Conservation (phyloP, 352 stramenopile species). For the Phytophthora sojae region DNA sequence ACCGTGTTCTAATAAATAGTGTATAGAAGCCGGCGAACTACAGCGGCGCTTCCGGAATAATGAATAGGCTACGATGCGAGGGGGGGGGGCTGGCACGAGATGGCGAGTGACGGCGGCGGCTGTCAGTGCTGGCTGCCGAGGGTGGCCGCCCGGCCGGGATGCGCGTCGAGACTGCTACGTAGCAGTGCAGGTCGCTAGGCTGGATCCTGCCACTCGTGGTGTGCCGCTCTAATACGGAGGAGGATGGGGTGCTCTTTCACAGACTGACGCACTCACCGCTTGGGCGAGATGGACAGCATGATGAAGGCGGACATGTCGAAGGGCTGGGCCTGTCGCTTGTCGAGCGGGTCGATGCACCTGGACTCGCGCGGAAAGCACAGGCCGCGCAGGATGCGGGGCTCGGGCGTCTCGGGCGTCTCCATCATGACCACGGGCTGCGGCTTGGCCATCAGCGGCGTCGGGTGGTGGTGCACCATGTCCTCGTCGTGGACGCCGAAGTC, state of each 20-base stretch:
- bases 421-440: slow-evolving; percentile 13
- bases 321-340: slow-evolving; percentile 39
- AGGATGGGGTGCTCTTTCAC: slow-evolving; percentile 1
- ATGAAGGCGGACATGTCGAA: slow-evolving; percentile 64
- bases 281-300: slow-evolving; percentile 46
- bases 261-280: slow-evolving; percentile 20
- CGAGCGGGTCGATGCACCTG: slow-evolving; percentile 43
- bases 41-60: slow-evolving; percentile 22
- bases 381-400: slow-evolving; percentile 35
- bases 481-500: slow-evolving; percentile 23
- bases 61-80: slow-evolving; percentile 21
- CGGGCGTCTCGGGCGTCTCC: slow-evolving; percentile 40
- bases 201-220: slow-evolving; percentile 5
- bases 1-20: slow-evolving; percentile 40
- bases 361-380: slow-evolving; percentile 36
- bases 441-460: slow-evolving; percentile 7
- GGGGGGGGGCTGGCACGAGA: slow-evolving; percentile 2
- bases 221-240: slow-evolving; percentile 19
- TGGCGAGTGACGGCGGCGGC: not conserved
- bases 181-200: not conserved
- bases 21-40: slow-evolving; percentile 27
- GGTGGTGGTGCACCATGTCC: not conserved
- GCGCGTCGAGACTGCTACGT: no score
- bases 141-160: no score
- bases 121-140: not conserved